These are phyloP conservation scores for Pulveroboletus ravenelii DNA, from an alignment of 768 basidiomycete genomes.

Conservation along the genomic window DNA sequence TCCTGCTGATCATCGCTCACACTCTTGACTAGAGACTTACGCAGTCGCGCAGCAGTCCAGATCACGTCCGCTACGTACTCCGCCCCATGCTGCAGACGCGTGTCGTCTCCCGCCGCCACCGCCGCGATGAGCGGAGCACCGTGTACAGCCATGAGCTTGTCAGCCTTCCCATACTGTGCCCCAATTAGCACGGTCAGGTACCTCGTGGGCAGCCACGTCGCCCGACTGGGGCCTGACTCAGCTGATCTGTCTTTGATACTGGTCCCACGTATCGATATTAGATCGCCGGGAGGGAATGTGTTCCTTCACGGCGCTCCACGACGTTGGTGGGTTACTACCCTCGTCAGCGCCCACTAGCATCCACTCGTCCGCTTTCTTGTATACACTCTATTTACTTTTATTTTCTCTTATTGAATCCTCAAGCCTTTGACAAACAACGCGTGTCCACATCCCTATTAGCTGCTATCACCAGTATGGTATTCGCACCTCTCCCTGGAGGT, in stretches of 20 bases:
- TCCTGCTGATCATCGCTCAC: background rate
- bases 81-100: slow-evolving; percentile 6
- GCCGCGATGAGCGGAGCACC: background rate
- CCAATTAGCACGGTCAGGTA: slow-evolving; percentile 19
- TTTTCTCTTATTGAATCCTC: slow-evolving; percentile 24
- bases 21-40: slow-evolving; percentile 5
- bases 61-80: background rate
- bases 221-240: slow-evolving; percentile 9
- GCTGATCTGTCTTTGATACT: background rate
- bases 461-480: slow-evolving; percentile 31
- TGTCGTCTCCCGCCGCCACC: slow-evolving; percentile 12
- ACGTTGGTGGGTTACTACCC: no score
- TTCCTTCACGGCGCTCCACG: no score
- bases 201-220: slow-evolving; percentile 13
- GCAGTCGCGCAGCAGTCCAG: slow-evolving; percentile 3
- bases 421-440: slow-evolving; percentile 25
- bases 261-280: slow-evolving; percentile 13
- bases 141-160: slow-evolving; percentile 1
- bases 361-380: no score
- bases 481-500: slow-evolving; percentile 25
- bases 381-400: slow-evolving; percentile 9
- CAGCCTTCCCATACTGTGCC: slow-evolving; percentile 9
- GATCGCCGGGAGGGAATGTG: no score
- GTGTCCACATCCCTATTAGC: background rate
- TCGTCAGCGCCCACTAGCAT: no score